Conservation (phyloP, 345 rosid species). For the Hevea brasiliensis region DNA sequence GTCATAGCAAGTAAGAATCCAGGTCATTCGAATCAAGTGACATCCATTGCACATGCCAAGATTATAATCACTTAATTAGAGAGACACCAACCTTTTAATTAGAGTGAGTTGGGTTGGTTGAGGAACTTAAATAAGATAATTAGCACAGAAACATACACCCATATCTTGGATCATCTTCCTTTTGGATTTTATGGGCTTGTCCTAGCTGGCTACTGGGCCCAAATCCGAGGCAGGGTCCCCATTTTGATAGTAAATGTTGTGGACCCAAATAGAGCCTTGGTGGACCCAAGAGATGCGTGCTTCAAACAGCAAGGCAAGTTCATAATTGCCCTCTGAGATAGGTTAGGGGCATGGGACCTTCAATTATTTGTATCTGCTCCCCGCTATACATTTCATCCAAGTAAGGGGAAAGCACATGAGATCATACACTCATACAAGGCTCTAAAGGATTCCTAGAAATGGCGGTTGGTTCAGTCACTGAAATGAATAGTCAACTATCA, state of each 20-base stretch:
- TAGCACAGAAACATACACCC: background rate
- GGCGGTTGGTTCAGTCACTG: too few relatives aligned
- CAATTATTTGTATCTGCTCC: background rate
- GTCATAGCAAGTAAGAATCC: constrained; percentile 19
- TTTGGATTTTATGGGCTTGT: constrained; percentile 18
- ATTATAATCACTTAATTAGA: background rate
- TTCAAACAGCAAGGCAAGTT: background rate
- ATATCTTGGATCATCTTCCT: background rate
- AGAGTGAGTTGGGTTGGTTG: background rate
- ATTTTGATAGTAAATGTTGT: constrained; percentile 6
- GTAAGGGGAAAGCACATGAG: too few relatives aligned
- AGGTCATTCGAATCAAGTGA: constrained; percentile 28
- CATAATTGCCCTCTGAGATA: constrained; percentile 1
- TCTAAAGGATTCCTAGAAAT: too few relatives aligned
- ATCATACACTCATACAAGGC: too few relatives aligned
- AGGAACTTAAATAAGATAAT: background rate
- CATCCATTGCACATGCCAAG: constrained; percentile 36
- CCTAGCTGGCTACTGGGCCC: constrained; percentile 26
- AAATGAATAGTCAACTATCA: constrained; percentile 17
- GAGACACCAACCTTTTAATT: background rate
- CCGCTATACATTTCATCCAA: too few relatives aligned
- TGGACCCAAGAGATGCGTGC: constrained; percentile 13
- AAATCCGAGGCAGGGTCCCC: background rate
- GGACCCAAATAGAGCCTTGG: constrained; percentile 7
- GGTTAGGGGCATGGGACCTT: constrained; percentile 13